Conservation (phyloP, 129 eudicot species). For the Erigeron canadensis region DNA sequence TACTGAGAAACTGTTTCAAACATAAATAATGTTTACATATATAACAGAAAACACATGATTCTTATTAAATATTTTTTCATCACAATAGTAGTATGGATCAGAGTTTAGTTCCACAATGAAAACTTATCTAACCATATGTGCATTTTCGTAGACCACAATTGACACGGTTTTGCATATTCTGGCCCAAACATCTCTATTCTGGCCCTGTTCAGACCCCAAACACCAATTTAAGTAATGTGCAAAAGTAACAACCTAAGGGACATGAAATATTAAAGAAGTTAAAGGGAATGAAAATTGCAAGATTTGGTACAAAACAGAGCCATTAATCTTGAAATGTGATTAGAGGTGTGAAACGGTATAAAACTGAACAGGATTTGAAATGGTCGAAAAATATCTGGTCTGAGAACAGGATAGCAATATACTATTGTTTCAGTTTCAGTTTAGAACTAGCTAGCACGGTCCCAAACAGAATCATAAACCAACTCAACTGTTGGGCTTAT, state of each 20-base stretch:
- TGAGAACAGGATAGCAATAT: too few relatives aligned
- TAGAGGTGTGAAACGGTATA: too few relatives aligned
- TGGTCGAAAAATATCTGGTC: too few relatives aligned
- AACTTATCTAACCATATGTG: neutral
- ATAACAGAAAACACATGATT: conserved; percentile 5
- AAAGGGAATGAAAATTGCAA: too few relatives aligned
- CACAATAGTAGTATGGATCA: neutral
- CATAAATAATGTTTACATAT: neutral
- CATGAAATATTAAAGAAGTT: too few relatives aligned
- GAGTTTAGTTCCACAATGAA: neutral
- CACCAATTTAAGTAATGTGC: neutral
- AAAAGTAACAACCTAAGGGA: neutral
- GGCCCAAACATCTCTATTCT: neutral
- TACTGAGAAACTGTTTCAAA: conserved; percentile 70
- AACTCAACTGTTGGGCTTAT: too few relatives aligned
- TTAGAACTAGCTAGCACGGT: too few relatives aligned
- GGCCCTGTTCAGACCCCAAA: neutral
- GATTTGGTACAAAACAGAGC: too few relatives aligned
- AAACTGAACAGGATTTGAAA: too few relatives aligned
- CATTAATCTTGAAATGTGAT: too few relatives aligned
- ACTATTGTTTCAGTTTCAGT: too few relatives aligned
- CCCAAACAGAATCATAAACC: too few relatives aligned
- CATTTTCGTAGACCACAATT: neutral
- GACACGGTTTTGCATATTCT: neutral
- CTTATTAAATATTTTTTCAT: neutral